Percentiles rank a stretch among this genome's conserved stretches.
These are phyloP conservation scores for Rhypophila decipiens DNA, from an alignment of 495 filamentous ascomycete genomes.

Conservation along the genomic window DNA sequence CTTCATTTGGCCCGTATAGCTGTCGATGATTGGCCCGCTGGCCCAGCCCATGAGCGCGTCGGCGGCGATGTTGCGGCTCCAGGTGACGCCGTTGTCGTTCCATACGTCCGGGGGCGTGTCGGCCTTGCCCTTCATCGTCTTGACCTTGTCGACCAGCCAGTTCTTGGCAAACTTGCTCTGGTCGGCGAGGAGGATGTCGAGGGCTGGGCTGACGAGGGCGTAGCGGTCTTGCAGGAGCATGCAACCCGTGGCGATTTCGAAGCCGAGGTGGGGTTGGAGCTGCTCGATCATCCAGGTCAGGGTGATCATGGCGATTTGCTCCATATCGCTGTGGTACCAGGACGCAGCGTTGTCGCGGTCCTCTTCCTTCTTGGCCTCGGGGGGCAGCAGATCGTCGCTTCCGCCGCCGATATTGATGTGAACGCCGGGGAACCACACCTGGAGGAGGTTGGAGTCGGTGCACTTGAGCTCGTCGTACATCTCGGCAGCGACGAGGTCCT, in stretches of 20 bases:
- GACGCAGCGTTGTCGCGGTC: too few relatives aligned
- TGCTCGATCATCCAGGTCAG: slow-evolving; percentile 45
- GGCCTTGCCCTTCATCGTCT: slow-evolving; percentile 6
- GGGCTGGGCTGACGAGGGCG: slow-evolving; percentile 49
- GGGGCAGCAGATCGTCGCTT: slow-evolving; percentile 22
- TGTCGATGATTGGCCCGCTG: slow-evolving; percentile 10
- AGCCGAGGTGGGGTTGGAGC: slow-evolving; percentile 1
- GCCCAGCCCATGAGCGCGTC: slow-evolving; percentile 8
- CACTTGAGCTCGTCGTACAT: slow-evolving; percentile 9
- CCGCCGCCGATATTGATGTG: slow-evolving; percentile 63
- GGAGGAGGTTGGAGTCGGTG: slow-evolving; percentile 40
- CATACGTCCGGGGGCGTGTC: slow-evolving; percentile 1
- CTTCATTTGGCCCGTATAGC: neutral
- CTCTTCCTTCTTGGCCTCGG: slow-evolving; percentile 1
- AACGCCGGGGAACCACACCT: slow-evolving; percentile 65
- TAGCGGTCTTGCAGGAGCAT: slow-evolving; percentile 55
- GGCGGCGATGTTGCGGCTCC: neutral
- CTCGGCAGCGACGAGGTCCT: slow-evolving; percentile 6
- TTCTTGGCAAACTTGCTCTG: slow-evolving; percentile 42
- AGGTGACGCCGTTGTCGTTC: slow-evolving; percentile 4
- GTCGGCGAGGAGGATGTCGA: slow-evolving; percentile 37
- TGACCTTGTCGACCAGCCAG: slow-evolving; percentile 25
- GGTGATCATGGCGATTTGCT: slow-evolving; percentile 44
- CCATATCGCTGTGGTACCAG: too few relatives aligned
- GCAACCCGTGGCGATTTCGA: slow-evolving; percentile 3